Percentiles rank a stretch among this genome's conserved stretches.
phyloP scores from a whole-genome alignment of 305 asterid genomes.

The Solanum hybrid region DNA sequence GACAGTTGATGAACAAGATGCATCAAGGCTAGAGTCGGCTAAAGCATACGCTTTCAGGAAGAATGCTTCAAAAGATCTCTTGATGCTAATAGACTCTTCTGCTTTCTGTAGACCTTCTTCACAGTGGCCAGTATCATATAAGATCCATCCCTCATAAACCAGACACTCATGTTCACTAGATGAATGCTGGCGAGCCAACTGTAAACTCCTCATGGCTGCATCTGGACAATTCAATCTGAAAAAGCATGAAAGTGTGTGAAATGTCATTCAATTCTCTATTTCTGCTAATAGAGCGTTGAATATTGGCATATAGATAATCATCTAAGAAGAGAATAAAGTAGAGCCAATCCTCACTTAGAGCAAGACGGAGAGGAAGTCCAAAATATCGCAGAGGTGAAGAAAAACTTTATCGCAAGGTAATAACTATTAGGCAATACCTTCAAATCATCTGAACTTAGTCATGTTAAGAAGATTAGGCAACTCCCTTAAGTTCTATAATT shows the following conservation, averaged over 20 bases:
- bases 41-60: slow-evolving; percentile 95
- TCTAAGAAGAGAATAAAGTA: neutral
- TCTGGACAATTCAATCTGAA: slow-evolving; percentile 86
- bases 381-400: neutral
- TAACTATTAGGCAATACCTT: neutral
- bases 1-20: slow-evolving; percentile 85
- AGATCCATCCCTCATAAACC: slow-evolving; percentile 97
- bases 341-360: neutral
- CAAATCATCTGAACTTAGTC: neutral
- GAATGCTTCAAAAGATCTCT: slow-evolving; percentile 96
- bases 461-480: neutral
- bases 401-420: neutral
- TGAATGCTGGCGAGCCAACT: slow-evolving; percentile 84
- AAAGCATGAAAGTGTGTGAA: slow-evolving; percentile 1
- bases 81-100: slow-evolving; percentile 77
- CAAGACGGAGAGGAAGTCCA: neutral
- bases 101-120: slow-evolving; percentile 89
- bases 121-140: slow-evolving; percentile 88
- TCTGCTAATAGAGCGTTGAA: neutral
- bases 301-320: neutral
- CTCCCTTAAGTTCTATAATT: neutral
- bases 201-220: slow-evolving; percentile 93
- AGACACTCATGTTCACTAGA: slow-evolving; percentile 74
- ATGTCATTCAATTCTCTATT: neutral
- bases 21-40: slow-evolving; percentile 87